Evolutionary conservation across 2,329 filamentous ascomycete species (phyloP), one percentile per base, ranked within the genome.

Genomic region (Reticulascus tulasneorum): DNA sequence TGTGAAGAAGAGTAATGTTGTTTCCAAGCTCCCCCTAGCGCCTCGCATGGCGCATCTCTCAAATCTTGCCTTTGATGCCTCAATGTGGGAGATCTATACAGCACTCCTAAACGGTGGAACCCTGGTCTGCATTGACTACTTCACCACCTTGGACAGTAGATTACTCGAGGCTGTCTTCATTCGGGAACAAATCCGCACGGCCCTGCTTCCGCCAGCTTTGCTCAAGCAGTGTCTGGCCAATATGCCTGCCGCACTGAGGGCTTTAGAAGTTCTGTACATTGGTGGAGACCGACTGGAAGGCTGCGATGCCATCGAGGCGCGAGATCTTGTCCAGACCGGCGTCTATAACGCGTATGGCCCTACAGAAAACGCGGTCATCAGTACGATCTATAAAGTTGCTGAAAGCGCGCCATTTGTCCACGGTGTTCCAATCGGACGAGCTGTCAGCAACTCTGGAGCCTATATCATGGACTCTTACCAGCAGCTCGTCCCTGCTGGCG

Each of bases 141-240:
- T 37, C 13, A 43, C 44, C 5, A 27, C 30, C 1, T 17, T 53
- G 0, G 47, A 50, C 3, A 25, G 12, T n/a, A 28, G 31, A 8
- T 40, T 37, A 1, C 42, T 52, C 5, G 23, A 22, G 33, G 42
- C 15, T 33, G 42, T 34, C n/a, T 51, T 50, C 28, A 25, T 24
- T 15, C 37, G 52, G 5, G 59, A 64, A 37, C 54, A 54, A 6
- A 59, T 64, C 19, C 59, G 63, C 37, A 57, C 55, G 30, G 56
- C 59, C 13, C 46, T 63, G 2, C 26, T 45, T 13, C 22, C 45
- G 13, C 42, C 42, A 4, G 42, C 42, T 1, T 20, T 47, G 12
- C 36, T 47, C 15, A 45, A 45, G 22, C 33, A 35, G 17, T 41
- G 29, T 26, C 19, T 45, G 1, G 47, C 49, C n/a, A 56, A 62